Percentiles rank a stretch among this genome's conserved stretches.
Conservation (phyloP, 1,139 yeast genomes). For the Blastobotrys serpentis region DNA sequence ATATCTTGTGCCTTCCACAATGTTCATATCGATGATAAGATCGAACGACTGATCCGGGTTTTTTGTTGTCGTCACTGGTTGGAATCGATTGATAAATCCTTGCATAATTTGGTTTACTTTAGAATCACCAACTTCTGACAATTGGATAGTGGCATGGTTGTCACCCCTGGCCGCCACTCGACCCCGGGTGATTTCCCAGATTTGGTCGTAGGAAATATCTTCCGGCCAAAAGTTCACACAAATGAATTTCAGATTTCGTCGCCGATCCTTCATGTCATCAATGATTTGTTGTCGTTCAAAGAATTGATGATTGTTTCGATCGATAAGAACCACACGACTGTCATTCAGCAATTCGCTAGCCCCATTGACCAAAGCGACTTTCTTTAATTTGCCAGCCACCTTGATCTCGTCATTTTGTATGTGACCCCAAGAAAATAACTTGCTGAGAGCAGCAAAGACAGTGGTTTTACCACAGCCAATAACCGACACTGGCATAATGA, state of each 20-base stretch:
- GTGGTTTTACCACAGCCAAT: conserved; percentile 97
- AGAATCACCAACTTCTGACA: conserved; percentile 44
- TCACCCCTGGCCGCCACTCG: conserved; percentile 76
- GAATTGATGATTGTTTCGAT: conserved; percentile 75
- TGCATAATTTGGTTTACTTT: conserved; percentile 62
- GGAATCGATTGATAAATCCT: conserved; percentile 71
- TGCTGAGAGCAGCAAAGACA: conserved; percentile 57
- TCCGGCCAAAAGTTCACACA: conserved; percentile 67
- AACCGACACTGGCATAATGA: conserved; percentile 81
- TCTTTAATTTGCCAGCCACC: conserved; percentile 40
- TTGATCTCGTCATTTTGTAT: conserved; percentile 82
- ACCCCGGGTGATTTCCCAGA: conserved; percentile 48
- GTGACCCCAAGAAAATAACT: conserved; percentile 66
- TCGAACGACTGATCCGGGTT: conserved; percentile 73
- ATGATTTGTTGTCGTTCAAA: conserved; percentile 70
- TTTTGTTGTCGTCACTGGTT: conserved; percentile 48
- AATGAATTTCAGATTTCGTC: conserved; percentile 48
- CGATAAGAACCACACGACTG: conserved; percentile 63
- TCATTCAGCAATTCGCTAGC: conserved; percentile 45
- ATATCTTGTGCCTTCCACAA: conserved; percentile 50
- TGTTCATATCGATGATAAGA: conserved; percentile 55
- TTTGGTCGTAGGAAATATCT: conserved; percentile 25
- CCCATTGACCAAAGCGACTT: conserved; percentile 45
- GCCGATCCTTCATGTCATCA: conserved; percentile 45
- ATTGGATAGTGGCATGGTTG: conserved; percentile 83